Conservation (phyloP, 1,139 yeast species). For the Taphrina flavorubra region DNA sequence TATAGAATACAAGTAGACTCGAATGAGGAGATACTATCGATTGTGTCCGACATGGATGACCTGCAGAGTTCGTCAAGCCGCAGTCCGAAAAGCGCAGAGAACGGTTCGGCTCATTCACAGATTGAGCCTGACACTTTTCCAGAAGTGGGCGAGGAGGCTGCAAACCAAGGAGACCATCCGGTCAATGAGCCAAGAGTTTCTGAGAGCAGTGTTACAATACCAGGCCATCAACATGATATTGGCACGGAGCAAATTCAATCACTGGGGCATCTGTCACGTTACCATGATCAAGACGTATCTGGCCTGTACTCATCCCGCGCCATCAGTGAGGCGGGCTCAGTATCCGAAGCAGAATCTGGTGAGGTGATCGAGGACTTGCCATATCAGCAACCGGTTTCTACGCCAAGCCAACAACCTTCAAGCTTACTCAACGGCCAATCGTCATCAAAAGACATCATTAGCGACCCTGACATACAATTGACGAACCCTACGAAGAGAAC, state of each 20-base stretch:
- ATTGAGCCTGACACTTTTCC: too few relatives aligned
- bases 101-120: too few relatives aligned
- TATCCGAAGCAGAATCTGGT: constrained; percentile 16
- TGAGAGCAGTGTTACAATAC: too few relatives aligned
- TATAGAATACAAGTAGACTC: background rate
- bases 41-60: constrained; percentile 21
- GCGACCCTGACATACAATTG: background rate
- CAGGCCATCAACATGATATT: too few relatives aligned
- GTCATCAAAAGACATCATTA: background rate
- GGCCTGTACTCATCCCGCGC: background rate
- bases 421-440: background rate
- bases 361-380: constrained; percentile 10
- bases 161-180: too few relatives aligned
- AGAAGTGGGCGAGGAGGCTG: too few relatives aligned
- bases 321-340: background rate
- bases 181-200: too few relatives aligned
- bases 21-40: constrained; percentile 15
- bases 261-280: background rate
- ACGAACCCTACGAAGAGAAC: background rate
- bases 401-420: background rate
- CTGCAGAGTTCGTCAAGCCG: constrained; percentile 7
- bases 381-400: background rate
- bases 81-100: too few relatives aligned
- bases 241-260: too few relatives aligned
- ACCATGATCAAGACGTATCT: background rate